Evolutionary conservation across 768 basidiomycete species (phyloP), one percentile per base, ranked within the genome.

Genomic region (Rossbeevera mucosa): DNA sequence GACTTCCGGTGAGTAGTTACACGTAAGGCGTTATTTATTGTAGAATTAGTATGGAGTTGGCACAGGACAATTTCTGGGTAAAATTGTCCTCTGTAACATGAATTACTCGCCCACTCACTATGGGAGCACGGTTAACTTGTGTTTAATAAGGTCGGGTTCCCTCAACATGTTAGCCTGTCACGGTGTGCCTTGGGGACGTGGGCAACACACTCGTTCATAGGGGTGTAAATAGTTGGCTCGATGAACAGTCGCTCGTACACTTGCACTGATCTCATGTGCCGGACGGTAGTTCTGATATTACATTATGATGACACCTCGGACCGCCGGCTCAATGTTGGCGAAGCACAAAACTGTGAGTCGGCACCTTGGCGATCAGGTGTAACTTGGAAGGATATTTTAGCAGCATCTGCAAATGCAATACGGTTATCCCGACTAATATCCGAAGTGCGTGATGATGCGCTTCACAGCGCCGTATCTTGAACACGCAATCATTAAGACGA

Each of bases 401-500:
- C 24, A 49, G 13, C 22, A 31, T 31, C 41, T 48, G 24, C 24
- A 47, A 36, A 48, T 52, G 31, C 30, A 44, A 36, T 45, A 30
- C 44, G 11, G 25, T 44, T 51, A 42, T 50, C 41, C 26, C 25
- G 44, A 44, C 36, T 11, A 8, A 48, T 41, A 41, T 31, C 46
- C 36, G 29, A 48, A 51, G 52, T 25, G n/a, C 33, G 36, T 44
- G 41, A 48, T 26, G 25, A 44, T 46, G 13, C 2, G 33, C 18
- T 62, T 72, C 69, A 80, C 44, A 78, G 72, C 43, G 78, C 75
- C 57, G 78, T 71, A 59, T 75, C 74, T 75, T 75, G 54, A 40
- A 40, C 40, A 58, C 45, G 14, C 40, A 44, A 30, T 58, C 26
- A 59, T 49, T 24, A 44, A 28, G 14, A 36, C 7, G 36, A 31